phyloP scores from a whole-genome alignment of 345 rosid genomes.

The Gynandropsis gynandra region DNA sequence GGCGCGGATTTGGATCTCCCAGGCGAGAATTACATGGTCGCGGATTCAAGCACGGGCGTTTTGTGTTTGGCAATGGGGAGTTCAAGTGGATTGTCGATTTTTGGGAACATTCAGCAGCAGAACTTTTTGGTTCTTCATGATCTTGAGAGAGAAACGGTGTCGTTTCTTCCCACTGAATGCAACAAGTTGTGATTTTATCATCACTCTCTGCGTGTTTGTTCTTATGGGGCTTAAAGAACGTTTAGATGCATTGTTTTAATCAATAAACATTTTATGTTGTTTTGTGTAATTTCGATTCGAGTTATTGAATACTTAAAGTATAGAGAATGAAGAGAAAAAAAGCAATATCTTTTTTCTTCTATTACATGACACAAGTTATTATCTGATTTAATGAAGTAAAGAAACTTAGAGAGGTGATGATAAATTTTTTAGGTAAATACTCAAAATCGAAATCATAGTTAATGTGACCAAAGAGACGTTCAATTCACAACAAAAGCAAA shows the following conservation, averaged over 20 bases:
- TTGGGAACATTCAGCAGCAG: slow-evolving; percentile 92
- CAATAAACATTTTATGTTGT: too few relatives aligned
- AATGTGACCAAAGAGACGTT: too few relatives aligned
- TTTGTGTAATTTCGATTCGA: too few relatives aligned
- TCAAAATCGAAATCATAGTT: too few relatives aligned
- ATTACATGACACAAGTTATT: too few relatives aligned
- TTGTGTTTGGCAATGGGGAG: slow-evolving; percentile 85
- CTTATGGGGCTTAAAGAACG: neutral
- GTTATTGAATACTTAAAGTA: too few relatives aligned
- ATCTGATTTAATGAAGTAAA: too few relatives aligned
- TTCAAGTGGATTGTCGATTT: slow-evolving; percentile 76
- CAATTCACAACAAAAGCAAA: too few relatives aligned
- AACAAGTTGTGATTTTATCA: slow-evolving; percentile 36
- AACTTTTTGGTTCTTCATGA: slow-evolving; percentile 67
- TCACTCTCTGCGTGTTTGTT: slow-evolving; percentile 1
- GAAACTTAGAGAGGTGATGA: too few relatives aligned
- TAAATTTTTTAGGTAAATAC: too few relatives aligned
- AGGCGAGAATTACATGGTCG: slow-evolving; percentile 69
- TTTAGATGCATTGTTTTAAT: slow-evolving; percentile 6
- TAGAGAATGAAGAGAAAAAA: too few relatives aligned
- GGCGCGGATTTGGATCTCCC: slow-evolving; percentile 80
- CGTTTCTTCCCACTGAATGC: slow-evolving; percentile 63
- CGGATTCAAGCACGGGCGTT: slow-evolving; percentile 49
- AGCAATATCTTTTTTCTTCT: too few relatives aligned
- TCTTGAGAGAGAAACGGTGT: slow-evolving; percentile 53